Evolutionary conservation across 2,329 filamentous ascomycete genomes (phyloP).

Genomic region (Cadophora luteo-olivacea): DNA sequence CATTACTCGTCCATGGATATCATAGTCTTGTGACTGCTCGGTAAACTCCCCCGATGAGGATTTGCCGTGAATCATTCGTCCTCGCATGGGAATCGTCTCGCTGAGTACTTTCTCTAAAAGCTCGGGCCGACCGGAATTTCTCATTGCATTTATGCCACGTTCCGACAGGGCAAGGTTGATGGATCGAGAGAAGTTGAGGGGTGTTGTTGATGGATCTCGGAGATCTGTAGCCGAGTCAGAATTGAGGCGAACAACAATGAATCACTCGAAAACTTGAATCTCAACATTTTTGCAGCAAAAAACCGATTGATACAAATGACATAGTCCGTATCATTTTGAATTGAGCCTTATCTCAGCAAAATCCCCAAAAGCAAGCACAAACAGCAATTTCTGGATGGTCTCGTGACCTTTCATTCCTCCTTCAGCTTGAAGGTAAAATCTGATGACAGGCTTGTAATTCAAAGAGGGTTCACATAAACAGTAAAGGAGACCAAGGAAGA

Average conservation of each 20-base stretch:
- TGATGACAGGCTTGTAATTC: neutral
- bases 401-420: constrained; percentile 14
- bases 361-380: neutral
- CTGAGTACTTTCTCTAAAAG: constrained; percentile 77
- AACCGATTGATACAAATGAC: too few species aligned
- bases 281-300: too few species aligned
- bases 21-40: constrained; percentile 86
- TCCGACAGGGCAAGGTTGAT: constrained; percentile 97
- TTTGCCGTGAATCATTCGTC: constrained; percentile 91
- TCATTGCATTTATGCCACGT: constrained; percentile 88
- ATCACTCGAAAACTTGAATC: too few species aligned
- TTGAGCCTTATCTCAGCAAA: too few species aligned
- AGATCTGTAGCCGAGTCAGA: constrained; percentile 68
- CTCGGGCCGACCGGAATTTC: constrained; percentile 67
- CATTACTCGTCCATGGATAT: constrained; percentile 82
- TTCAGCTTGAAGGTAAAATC: neutral
- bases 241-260: neutral
- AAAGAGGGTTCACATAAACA: neutral
- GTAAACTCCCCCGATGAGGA: constrained; percentile 69
- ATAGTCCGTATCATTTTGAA: too few species aligned
- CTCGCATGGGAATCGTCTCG: constrained; percentile 89
- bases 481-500: neutral
- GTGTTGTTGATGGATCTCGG: constrained; percentile 79
- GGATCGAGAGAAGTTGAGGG: constrained; percentile 96
- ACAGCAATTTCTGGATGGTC: neutral